Evolutionary conservation across 2,329 filamentous ascomycete genomes (phyloP), one percentile per base, ranked within the genome.

Genomic region (Penicillium brevicompactum): DNA sequence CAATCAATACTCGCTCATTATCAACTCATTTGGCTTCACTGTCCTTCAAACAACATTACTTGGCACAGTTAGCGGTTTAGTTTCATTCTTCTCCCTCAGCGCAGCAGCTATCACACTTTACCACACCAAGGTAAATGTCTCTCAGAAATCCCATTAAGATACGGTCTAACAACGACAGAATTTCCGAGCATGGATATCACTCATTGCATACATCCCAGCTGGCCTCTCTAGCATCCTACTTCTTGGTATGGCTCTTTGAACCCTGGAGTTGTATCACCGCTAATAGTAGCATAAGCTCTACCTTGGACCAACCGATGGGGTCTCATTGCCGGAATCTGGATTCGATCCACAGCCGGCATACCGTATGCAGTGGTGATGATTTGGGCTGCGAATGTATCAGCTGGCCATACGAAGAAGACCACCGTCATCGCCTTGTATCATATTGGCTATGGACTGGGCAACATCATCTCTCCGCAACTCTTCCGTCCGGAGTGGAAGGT

Each of bases 1-100:
- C 2, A 78, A 76, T 45, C 75, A 77, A 52, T 74, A 74, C 62
- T 75, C 74, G 0, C 65, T 80, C 0, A 75, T 79, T 43, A 75
- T 79, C 58, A 78, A 77, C 24, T 76, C 74, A 0, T 78, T 79
- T 47, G 77, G 76, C 3, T 79, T 78, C 30, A 55, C 71, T 58
- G 11, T 72, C 61, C 40, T 65, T 7, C 61, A 63, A 44, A 62
- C 61, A n/a, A 60, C 59, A 2, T 37, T 63, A 9, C 30, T 63
- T 2, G 59, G 59, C 11, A 58, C 53, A 70, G 43, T 70, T 69
- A 22, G 62, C 64, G 56, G 67, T 31, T 40, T 67, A 1, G 61
- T 64, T 10, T 65, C 68, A 1, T 66, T 71, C 41, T 55, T 67
- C 27, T 69, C 62, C 11, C 63, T 74, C 3, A 57, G 56, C 10